Evolutionary conservation across 148 eudicot genomes (phyloP), one percentile per base, ranked within the genome.

Genomic region (Rhododendron mucronatum): DNA sequence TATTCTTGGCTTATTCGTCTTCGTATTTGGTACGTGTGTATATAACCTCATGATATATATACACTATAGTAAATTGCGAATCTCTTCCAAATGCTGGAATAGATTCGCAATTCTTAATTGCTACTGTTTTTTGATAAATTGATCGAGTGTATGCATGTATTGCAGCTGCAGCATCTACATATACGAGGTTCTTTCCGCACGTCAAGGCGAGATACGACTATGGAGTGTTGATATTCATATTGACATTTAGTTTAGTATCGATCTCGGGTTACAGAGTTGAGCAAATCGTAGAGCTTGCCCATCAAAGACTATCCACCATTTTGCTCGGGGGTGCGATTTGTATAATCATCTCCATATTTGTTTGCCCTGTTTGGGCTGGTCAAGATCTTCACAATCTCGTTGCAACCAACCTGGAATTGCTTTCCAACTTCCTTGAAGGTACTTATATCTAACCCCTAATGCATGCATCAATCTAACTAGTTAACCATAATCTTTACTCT

Each of bases 311-410:
- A 26, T 87, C 87, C 0, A 90, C 92, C 7, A 86, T 91, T 9
- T 2, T 88, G 45, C 59, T 91, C 1, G 95, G 95, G 1, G 90
- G 88, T 14, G 85, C 90, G 0, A 63, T 83, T 44, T 89, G 92
- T 67, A 83, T 91, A 48, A 83, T 86, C 13, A 85, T 93, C 3
- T 89, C 90, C 28, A 85, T 88, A 28, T 65, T 90, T 8, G 45
- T 93, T 2, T 88, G 84, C 67, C 95, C 95, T 0, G 90, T 91
- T 6, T 93, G 93, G 95, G 93, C 93, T 50, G 95, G 95, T 15
- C 85, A 90, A 33, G 93, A 93, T 61, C 93, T 93, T 85, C 95
- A 91, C 80, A 87, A 77, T 18, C 91, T 88, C 26, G 82, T 87
- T 21, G 84, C 88, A 21, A 3, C 9, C 3, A 90, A 93, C 26